Evolutionary conservation across 805 yeast species (phyloP).

Genomic region (Zygosaccharomyces rouxii): DNA sequence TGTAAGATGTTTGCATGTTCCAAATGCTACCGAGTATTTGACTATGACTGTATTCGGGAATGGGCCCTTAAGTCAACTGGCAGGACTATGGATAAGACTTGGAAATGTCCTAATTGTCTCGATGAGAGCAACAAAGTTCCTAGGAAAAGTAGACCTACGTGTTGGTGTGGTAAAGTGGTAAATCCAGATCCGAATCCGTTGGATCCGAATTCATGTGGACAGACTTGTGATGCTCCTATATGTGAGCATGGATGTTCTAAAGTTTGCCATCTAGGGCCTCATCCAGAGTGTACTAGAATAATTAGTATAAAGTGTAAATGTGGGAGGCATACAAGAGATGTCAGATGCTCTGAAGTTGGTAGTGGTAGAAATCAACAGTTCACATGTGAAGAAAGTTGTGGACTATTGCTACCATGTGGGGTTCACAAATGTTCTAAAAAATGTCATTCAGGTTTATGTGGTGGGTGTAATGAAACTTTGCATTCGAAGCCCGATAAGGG

Average conservation of each 20-base stretch:
- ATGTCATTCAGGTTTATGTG: conserved; percentile 86
- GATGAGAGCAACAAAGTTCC: conserved; percentile 45
- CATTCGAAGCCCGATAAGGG: conserved; percentile 8
- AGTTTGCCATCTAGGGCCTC: conserved; percentile 87
- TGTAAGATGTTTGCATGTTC: conserved; percentile 76
- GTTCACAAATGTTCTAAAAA: conserved; percentile 55
- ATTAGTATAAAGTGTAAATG: conserved; percentile 68
- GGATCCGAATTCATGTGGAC: conserved; percentile 86
- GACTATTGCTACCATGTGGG: conserved; percentile 62
- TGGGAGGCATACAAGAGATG: conserved; percentile 60
- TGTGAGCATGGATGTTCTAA: conserved; percentile 75
- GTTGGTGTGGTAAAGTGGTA: conserved; percentile 84
- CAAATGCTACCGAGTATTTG: conserved; percentile 77
- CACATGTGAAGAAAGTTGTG: conserved; percentile 57
- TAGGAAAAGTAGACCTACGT: conserved; percentile 44
- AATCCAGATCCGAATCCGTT: conserved; percentile 58
- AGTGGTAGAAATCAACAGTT: conserved; percentile 38
- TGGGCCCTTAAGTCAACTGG: conserved; percentile 82
- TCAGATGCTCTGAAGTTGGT: conserved; percentile 75
- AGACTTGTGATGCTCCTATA: conserved; percentile 57
- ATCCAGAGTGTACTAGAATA: conserved; percentile 72
- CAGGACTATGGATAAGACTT: conserved; percentile 52
- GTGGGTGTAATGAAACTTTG: conserved; percentile 53
- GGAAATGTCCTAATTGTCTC: conserved; percentile 82
- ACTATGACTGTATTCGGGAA: conserved; percentile 73